A percentile compares a stretch with the other conserved stretches of the same genome.
Evolutionary conservation across 306 rosid genomes (phyloP).

Genomic region (Senna siamea): DNA sequence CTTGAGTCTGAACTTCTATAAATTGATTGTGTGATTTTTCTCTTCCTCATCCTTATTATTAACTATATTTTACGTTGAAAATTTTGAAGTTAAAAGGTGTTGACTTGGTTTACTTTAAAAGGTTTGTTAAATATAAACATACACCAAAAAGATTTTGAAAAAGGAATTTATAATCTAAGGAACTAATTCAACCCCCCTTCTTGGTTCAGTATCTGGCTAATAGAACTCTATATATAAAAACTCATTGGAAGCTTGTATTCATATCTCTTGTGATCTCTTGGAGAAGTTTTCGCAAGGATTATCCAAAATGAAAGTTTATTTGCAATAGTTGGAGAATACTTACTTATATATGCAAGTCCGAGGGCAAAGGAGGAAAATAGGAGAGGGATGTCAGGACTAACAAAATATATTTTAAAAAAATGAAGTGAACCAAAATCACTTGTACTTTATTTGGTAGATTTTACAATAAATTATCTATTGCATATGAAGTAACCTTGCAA

Average conservation of each 20-base stretch:
- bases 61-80: too few species aligned
- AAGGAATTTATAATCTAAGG: too few species aligned
- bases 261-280: neutral
- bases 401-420: neutral
- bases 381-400: neutral
- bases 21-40: too few species aligned
- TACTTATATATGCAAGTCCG: neutral
- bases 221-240: neutral
- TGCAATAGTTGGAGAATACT: neutral
- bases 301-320: neutral
- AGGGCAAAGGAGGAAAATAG: neutral
- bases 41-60: too few species aligned
- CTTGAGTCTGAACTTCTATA: too few species aligned
- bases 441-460: conserved; percentile 1
- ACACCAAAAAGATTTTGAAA: too few species aligned
- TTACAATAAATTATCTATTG: neutral
- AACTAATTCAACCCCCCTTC: too few species aligned
- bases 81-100: too few species aligned
- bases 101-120: too few species aligned
- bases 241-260: neutral
- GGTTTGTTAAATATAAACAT: too few species aligned
- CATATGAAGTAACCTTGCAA: conserved; percentile 18
- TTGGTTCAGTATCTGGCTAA: too few species aligned
- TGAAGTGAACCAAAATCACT: neutral
- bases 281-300: neutral